Evolutionary conservation across 2,329 filamentous ascomycete genomes (phyloP), one percentile per base, ranked within the genome.

Genomic region (Epichloe festucae): DNA sequence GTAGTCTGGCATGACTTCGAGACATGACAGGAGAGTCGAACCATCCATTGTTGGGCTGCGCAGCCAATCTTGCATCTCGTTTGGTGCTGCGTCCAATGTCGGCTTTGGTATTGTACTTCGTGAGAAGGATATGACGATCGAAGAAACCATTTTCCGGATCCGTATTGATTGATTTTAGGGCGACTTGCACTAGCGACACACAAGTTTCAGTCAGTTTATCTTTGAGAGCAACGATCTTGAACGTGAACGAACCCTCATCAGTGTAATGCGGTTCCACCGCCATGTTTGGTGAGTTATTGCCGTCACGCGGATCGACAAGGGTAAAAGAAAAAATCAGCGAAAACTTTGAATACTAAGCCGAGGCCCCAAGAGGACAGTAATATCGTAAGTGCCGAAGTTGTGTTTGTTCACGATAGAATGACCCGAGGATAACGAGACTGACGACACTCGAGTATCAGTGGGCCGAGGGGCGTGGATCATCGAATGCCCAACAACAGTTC

Each of bases 21-120:
- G 84, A 87, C 72, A 89, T 84, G 38, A 88, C 84, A 0, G 84
- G 79, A 52, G 79, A 84, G 56, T 87, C 78, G 53, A 87, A 84
- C 73, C 74, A 87, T 15, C 73, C 79, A 63, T 88, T 89, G 57
- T 76, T 65, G 5, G 58, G 55, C 39, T 54, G 66, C 62, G 58
- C 71, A 62, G 57, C 57, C 8, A 67, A 59, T 3, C 46, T 50
- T 48, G 56, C 19, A 57, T 67, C 63, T 52, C 69, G 60, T 59
- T 69, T 73, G 56, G 72, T 75, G 38, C 71, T 70, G 27, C 73
- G 65, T 39, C 74, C 74, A 53, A 77, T 68, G 12, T 61, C 51
- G 19, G 69, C 52, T 3, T 54, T 55, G 2, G 61, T 57, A 7
- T 56, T 62, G 11, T 62, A 58, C 17, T 60, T 61, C 10, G 63